Evolutionary conservation across 2,329 filamentous ascomycete genomes (phyloP).

Genomic region (Myriosclerotinia scirpicola): DNA sequence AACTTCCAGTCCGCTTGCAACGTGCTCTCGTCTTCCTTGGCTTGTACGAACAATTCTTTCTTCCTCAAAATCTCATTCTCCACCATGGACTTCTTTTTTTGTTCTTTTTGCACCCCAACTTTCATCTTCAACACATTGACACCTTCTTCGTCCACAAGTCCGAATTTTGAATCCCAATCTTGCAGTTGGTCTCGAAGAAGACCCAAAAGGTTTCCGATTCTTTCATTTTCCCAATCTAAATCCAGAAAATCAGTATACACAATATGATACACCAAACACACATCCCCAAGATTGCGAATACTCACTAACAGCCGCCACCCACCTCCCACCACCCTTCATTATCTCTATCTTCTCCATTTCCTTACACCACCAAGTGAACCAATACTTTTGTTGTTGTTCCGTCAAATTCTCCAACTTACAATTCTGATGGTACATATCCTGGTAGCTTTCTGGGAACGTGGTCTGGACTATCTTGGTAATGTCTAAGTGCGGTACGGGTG

Average conservation of each 20-base stretch:
- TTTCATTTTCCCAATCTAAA: conserved; percentile 20
- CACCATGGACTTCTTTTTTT: too few relatives aligned
- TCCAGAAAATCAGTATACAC: background rate
- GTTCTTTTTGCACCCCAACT: conserved; percentile 1
- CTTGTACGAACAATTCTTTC: background rate
- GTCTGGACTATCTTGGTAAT: conserved; percentile 26
- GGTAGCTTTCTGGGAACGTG: conserved; percentile 4
- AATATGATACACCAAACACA: background rate
- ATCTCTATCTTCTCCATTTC: conserved; percentile 10
- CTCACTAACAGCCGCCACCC: conserved; percentile 23
- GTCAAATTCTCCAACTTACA: conserved; percentile 6
- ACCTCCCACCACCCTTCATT: conserved; percentile 19
- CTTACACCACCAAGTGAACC: conserved; percentile 15
- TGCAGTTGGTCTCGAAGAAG: background rate
- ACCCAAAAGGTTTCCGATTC: background rate
- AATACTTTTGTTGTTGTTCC: conserved; percentile 2
- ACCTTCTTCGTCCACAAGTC: background rate
- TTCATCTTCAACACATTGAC: background rate
- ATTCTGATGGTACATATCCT: background rate
- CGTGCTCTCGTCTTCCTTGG: background rate
- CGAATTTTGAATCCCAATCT: background rate
- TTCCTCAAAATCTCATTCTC: background rate
- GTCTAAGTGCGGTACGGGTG: conserved; percentile 27
- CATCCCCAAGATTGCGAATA: background rate
- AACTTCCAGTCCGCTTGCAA: conserved; percentile 8